Evolutionary conservation across 2,329 filamentous ascomycete species (phyloP).

Genomic region (Ophiostoma perfectum): DNA sequence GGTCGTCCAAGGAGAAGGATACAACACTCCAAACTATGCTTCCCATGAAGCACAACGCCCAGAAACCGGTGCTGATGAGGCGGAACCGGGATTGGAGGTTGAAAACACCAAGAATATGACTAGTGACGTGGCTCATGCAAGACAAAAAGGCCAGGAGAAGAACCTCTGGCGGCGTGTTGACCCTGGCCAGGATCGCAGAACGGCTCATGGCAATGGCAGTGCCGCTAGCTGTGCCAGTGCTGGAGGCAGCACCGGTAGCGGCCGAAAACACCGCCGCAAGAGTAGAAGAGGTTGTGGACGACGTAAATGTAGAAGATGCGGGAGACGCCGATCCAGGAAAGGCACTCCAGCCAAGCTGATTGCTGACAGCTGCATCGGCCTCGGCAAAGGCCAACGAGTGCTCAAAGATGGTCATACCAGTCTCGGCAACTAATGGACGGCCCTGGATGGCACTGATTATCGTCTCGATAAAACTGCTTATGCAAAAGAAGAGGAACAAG

Average conservation of each 20-base stretch:
- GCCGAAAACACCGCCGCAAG: constrained; percentile 26
- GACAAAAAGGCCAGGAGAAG: constrained; percentile 84
- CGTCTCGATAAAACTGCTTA: constrained; percentile 85
- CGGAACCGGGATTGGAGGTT: constrained; percentile 73
- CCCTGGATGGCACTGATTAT: constrained; percentile 84
- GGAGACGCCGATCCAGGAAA: constrained; percentile 36
- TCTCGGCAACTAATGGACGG: constrained; percentile 72
- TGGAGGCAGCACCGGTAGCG: constrained; percentile 29
- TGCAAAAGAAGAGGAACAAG: constrained; percentile 61
- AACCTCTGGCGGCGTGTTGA: constrained; percentile 87
- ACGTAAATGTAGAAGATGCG: background rate
- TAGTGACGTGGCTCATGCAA: constrained; percentile 79
- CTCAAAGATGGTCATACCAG: constrained; percentile 93
- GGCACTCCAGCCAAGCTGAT: constrained; percentile 66
- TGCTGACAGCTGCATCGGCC: constrained; percentile 80
- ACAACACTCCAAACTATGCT: constrained; percentile 74
- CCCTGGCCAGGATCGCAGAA: constrained; percentile 65
- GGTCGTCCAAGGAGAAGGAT: constrained; percentile 56
- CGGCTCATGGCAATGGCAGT: constrained; percentile 50
- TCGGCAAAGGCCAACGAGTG: constrained; percentile 95
- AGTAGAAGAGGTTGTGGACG: constrained; percentile 28
- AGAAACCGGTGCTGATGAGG: constrained; percentile 81
- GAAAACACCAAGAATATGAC: constrained; percentile 74
- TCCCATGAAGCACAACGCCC: constrained; percentile 84
- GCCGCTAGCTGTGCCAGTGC: constrained; percentile 25